A percentile compares a stretch with the other conserved stretches of the same genome.
These are phyloP conservation scores for Copromyces sp. DNA, from an alignment of 495 filamentous ascomycete species.

Conservation along the genomic window DNA sequence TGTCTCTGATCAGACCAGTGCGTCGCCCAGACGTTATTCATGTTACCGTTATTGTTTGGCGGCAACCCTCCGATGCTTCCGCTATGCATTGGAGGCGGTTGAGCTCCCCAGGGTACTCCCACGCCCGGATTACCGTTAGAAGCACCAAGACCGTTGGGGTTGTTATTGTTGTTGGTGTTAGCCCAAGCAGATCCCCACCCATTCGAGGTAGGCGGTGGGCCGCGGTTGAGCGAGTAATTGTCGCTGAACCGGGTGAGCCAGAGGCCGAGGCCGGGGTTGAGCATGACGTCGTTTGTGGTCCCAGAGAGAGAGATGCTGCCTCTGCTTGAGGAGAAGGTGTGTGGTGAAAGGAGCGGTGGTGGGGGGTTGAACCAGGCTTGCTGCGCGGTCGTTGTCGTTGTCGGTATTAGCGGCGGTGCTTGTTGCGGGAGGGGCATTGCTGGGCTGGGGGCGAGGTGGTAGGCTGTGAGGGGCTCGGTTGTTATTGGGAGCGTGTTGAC, in stretches of 20 bases:
- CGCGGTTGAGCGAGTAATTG: background rate
- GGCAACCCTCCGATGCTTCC: background rate
- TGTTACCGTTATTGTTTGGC: background rate
- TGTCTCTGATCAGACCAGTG: conserved; percentile 31
- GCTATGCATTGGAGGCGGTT: background rate
- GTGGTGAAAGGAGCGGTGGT: conserved; percentile 40
- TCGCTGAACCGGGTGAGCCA: conserved; percentile 7
- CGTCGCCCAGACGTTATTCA: background rate
- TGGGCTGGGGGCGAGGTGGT: conserved; percentile 1
- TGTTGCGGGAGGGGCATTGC: conserved; percentile 8
- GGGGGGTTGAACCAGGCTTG: conserved; percentile 40
- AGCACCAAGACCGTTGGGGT: background rate
- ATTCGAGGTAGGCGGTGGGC: background rate
- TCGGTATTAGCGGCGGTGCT: conserved; percentile 23
- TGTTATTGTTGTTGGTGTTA: background rate
- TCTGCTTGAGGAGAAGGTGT: conserved; percentile 16
- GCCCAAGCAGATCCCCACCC: background rate
- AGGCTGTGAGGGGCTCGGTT: background rate
- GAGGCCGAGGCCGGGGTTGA: conserved; percentile 6
- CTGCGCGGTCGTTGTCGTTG: conserved; percentile 19
- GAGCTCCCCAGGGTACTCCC: background rate
- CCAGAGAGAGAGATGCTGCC: background rate
- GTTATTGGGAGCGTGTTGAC: background rate
- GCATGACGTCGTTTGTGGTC: background rate
- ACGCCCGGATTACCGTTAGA: background rate